Conservation (phyloP, 495 filamentous ascomycete genomes). For the Aspergillus kassunensis region DNA sequence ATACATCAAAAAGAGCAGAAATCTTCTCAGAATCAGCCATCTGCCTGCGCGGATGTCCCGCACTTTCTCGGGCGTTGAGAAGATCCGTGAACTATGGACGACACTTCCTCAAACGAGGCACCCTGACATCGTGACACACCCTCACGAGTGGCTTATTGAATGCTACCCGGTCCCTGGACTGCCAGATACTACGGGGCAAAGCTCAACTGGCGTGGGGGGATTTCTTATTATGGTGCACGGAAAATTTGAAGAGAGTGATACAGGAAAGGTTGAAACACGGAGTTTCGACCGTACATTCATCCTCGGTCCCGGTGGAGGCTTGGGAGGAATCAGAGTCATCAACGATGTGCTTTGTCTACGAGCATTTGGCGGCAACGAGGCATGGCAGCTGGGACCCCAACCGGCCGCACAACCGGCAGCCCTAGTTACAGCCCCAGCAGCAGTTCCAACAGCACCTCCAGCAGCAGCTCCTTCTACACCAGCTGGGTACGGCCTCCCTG, state of each 20-base stretch:
- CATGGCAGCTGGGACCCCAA: conserved; percentile 50
- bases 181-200: conserved; percentile 64
- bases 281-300: conserved; percentile 85
- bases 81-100: conserved; percentile 67
- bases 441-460: conserved; percentile 8
- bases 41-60: conserved; percentile 58
- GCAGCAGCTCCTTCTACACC: conserved; percentile 24
- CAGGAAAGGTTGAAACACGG: conserved; percentile 55
- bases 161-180: conserved; percentile 72
- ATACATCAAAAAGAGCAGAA: conserved; percentile 78
- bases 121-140: conserved; percentile 57
- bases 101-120: conserved; percentile 71
- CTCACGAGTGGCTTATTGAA: conserved; percentile 73
- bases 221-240: conserved; percentile 77
- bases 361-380: conserved; percentile 58
- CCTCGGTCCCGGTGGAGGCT: conserved; percentile 66
- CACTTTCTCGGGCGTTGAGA: conserved; percentile 55
- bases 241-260: conserved; percentile 71
- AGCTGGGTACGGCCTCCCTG: conserved; percentile 39
- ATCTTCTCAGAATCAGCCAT: conserved; percentile 66
- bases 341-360: conserved; percentile 74
- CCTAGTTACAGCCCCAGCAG: neutral
- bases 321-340: conserved; percentile 66
- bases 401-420: conserved; percentile 16
- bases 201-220: conserved; percentile 62